These are phyloP conservation scores for Albugo laibachii DNA, from an alignment of 352 stramenopile species.

Conservation along the genomic window DNA sequence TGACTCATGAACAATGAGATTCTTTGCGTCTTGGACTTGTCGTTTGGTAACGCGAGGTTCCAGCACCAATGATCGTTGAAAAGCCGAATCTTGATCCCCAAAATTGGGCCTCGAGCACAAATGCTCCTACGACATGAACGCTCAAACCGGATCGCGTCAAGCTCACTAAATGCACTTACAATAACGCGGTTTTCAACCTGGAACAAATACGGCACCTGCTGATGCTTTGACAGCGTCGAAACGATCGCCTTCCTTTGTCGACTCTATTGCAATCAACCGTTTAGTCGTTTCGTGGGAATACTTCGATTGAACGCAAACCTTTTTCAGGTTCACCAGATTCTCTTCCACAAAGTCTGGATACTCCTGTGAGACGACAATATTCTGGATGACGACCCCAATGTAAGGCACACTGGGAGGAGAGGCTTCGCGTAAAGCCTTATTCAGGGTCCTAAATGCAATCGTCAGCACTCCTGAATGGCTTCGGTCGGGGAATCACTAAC, in stretches of 20 bases:
- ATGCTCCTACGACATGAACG: constrained; percentile 24
- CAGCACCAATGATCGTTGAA: constrained; percentile 57
- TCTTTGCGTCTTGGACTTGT: no score
- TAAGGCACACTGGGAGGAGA: constrained; percentile 50
- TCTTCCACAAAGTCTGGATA: constrained; percentile 56
- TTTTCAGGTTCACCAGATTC: constrained; percentile 77
- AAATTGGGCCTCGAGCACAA: constrained; percentile 49
- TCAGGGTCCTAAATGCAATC: constrained; percentile 30
- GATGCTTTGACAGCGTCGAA: constrained; percentile 20
- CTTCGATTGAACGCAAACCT: constrained; percentile 12
- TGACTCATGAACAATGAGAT: no score
- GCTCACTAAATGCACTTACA: constrained; percentile 14
- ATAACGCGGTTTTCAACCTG: constrained; percentile 58
- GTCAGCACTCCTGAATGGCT: not conserved
- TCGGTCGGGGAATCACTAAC: constrained; percentile 2
- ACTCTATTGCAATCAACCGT: not conserved
- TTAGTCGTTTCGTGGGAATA: not conserved
- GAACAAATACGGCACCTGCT: constrained; percentile 63
- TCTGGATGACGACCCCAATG: constrained; percentile 70
- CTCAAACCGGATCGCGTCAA: not conserved
- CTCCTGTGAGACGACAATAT: constrained; percentile 65
- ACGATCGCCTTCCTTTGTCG: constrained; percentile 14
- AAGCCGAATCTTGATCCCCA: constrained; percentile 46
- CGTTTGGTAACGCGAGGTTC: constrained; percentile 21
- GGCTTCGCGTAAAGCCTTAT: constrained; percentile 42